A percentile compares a stretch with the other conserved stretches of the same genome.
phyloP scores from a whole-genome alignment of 2,329 filamentous ascomycete species.

The Trichoderma lentiforme region DNA sequence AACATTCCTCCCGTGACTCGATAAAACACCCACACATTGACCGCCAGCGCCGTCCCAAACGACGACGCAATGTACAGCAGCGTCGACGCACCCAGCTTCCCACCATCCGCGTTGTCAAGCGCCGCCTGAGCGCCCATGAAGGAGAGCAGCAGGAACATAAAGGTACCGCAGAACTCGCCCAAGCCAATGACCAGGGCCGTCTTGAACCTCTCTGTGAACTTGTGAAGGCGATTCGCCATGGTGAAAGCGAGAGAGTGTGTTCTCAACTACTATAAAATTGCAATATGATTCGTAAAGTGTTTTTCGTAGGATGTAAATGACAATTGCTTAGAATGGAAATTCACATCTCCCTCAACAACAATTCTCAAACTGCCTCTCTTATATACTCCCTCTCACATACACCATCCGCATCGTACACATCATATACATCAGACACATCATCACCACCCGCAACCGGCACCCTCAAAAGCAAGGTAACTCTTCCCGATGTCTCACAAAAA shows the following conservation, averaged over 20 bases:
- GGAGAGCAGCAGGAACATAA: conserved; percentile 49
- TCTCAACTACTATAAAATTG: background rate
- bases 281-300: background rate
- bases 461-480: background rate
- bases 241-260: background rate
- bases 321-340: background rate
- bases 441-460: background rate
- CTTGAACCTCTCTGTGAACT: background rate
- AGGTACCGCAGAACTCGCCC: conserved; percentile 52
- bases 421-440: background rate
- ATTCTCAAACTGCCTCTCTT: background rate
- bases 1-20: conserved; percentile 52
- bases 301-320: background rate
- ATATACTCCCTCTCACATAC: background rate
- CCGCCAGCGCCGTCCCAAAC: conserved; percentile 49
- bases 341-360: background rate
- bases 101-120: conserved; percentile 30
- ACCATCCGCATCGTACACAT: background rate
- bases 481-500: background rate
- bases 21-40: conserved; percentile 57
- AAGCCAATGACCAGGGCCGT: conserved; percentile 26
- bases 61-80: conserved; percentile 49
- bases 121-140: conserved; percentile 41
- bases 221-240: background rate
- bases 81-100: conserved; percentile 32